Evolutionary conservation across 805 yeast species (phyloP).

Genomic region (Pichia occidentalis): DNA sequence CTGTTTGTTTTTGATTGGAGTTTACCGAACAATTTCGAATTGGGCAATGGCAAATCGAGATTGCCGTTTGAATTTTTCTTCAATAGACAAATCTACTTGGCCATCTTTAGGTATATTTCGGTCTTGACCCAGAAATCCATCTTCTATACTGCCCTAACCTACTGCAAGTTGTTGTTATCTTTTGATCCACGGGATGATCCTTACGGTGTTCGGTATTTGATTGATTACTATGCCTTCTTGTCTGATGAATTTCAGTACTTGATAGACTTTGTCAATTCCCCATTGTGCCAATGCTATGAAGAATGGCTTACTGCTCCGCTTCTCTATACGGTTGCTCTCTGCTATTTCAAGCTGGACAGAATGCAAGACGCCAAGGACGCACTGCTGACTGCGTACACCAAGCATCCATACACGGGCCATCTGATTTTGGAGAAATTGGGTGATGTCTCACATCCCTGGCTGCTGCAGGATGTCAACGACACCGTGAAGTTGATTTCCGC

Average conservation of each 20-base stretch:
- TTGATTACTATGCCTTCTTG: constrained; percentile 70
- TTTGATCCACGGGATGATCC: constrained; percentile 76
- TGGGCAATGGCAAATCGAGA: constrained; percentile 53
- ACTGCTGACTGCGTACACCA: constrained; percentile 43
- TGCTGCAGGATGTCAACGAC: constrained; percentile 22
- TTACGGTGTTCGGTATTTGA: constrained; percentile 72
- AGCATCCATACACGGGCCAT: constrained; percentile 53
- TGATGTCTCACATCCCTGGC: constrained; percentile 27
- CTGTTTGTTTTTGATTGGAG: constrained; percentile 75
- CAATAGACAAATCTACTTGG: constrained; percentile 71
- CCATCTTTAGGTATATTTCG: constrained; percentile 64
- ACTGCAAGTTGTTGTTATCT: constrained; percentile 63
- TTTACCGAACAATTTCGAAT: constrained; percentile 50
- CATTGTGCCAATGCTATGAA: constrained; percentile 48
- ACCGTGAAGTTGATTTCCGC: constrained; percentile 41
- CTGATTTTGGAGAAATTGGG: constrained; percentile 45
- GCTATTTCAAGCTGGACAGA: constrained; percentile 41
- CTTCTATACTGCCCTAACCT: constrained; percentile 67
- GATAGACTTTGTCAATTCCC: constrained; percentile 48
- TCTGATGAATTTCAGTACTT: constrained; percentile 60
- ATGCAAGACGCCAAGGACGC: constrained; percentile 39
- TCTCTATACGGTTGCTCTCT: constrained; percentile 58
- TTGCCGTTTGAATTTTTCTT: constrained; percentile 70
- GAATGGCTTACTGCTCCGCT: constrained; percentile 72
- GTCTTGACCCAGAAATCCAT: constrained; percentile 74